Evolutionary conservation across 805 yeast species (phyloP).

Genomic region (Barnettozyma vustinii): DNA sequence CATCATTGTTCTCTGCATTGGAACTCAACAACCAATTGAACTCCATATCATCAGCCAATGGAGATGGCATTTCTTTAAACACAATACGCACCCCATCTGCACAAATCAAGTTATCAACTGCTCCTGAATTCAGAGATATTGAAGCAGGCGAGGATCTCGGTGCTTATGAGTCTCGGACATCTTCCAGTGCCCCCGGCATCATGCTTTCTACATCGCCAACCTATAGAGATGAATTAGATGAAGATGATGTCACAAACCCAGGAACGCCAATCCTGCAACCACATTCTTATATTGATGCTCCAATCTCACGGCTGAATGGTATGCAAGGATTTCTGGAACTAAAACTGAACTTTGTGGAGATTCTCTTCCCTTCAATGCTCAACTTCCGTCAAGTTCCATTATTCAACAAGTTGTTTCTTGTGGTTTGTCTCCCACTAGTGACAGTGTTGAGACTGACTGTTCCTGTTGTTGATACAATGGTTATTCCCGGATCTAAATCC

Average conservation of each 20-base stretch:
- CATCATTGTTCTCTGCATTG: slow-evolving; percentile 22
- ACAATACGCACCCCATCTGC: slow-evolving; percentile 2
- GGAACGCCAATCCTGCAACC: slow-evolving; percentile 3
- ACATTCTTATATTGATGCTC: slow-evolving; percentile 8
- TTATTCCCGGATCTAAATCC: slow-evolving; percentile 30
- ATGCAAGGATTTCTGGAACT: slow-evolving; percentile 6
- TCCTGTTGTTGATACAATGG: slow-evolving; percentile 30
- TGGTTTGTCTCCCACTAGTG: slow-evolving; percentile 31
- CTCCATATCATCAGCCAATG: slow-evolving; percentile 1
- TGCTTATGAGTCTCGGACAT: slow-evolving; percentile 16
- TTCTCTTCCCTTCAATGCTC: slow-evolving; percentile 29
- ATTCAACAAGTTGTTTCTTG: slow-evolving; percentile 25
- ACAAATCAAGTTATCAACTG: slow-evolving; percentile 17
- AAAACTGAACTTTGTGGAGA: slow-evolving; percentile 2
- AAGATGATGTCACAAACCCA: slow-evolving; percentile 10
- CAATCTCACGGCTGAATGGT: slow-evolving; percentile 1
- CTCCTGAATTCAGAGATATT: slow-evolving; percentile 17
- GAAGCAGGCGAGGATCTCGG: slow-evolving; percentile 4
- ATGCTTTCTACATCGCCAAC: slow-evolving; percentile 1
- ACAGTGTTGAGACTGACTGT: slow-evolving; percentile 30
- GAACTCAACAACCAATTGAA: slow-evolving; percentile 18
- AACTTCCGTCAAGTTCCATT: slow-evolving; percentile 24
- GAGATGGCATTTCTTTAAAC: slow-evolving; percentile 12
- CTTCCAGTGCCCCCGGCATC: slow-evolving; percentile 13
- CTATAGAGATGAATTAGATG: slow-evolving; percentile 8